These are phyloP conservation scores for Melampsora americana DNA, from an alignment of 1,284 basidiomycete genomes.

Conservation along the genomic window DNA sequence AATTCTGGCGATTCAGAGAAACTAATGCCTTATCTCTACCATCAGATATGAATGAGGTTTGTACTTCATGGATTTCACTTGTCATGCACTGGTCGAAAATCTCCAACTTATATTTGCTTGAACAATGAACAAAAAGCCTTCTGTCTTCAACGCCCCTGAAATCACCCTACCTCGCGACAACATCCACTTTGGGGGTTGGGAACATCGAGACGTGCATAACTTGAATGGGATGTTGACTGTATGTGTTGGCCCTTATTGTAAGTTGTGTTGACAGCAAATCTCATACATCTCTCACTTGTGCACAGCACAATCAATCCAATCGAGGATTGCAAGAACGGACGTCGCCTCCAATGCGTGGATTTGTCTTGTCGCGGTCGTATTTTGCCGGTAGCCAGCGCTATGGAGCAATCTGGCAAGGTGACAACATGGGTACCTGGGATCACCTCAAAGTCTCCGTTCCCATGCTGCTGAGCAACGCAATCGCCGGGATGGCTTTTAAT, in stretches of 20 bases:
- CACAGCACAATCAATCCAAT: constrained; percentile 77
- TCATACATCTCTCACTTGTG: constrained; percentile 9
- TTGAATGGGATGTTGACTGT: constrained; percentile 71
- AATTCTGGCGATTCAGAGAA: no score
- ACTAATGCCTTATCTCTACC: constrained; percentile 58
- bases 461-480: no score
- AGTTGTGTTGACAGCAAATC: no score
- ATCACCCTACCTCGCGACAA: constrained; percentile 95
- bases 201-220: no score
- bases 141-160: constrained; percentile 96
- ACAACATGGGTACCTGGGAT: no score
- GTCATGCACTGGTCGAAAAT: no score
- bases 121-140: constrained; percentile 75
- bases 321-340: constrained; percentile 75
- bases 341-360: constrained; percentile 72
- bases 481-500: no score
- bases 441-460: no score
- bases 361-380: constrained; percentile 92
- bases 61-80: no score
- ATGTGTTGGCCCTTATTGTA: neutral
- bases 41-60: constrained; percentile 99
- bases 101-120: constrained; percentile 36
- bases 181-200: constrained; percentile 82
- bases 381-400: constrained; percentile 92
- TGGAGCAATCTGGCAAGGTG: constrained; percentile 98